Evolutionary conservation across 345 rosid species (phyloP), one percentile per base, ranked within the genome.

Genomic region (Nasturtium officinale): DNA sequence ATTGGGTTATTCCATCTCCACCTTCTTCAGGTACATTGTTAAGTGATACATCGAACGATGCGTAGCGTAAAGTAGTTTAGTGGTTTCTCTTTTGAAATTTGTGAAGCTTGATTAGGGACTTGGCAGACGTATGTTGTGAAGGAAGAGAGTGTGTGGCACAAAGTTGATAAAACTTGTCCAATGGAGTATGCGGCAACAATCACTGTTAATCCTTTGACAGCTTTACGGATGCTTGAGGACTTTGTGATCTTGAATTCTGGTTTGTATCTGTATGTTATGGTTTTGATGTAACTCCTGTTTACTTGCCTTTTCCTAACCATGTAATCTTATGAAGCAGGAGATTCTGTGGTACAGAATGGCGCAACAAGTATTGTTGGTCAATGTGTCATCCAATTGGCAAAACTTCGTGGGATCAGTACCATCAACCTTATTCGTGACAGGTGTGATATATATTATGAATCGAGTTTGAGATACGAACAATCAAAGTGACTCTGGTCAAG

Each of bases 311-410:
- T 35, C 48, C 54, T 82, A 16, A 70, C 74, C 26, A 48, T 54
- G 32, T 61, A 37, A 67, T 76, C 29, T 38, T 62, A 45, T 68
- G 54, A 28, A 71, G 29, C 89, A 86, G 93, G 97, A 58, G 91
- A 89, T 67, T 80, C 90, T 56, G 73, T 94, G 23, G 96, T 89
- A 71, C 97, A 94, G 89, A 94, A 91, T 79, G 99, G 96, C 32
- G 89, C 96, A 67, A 88, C 96, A 35, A 91, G 93, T 79, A 87
- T 88, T 5, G 96, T 91, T 38, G 96, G 99, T 58, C 97, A 84
- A 74, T 91, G 99, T 79, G 75, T 88, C 35, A 86, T 89, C 72
- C 99, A 91, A 83, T 83, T 94, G 76, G 98, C 96, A 5, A 76
- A 66, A 71, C 77, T 77, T 20, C 86, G 85, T 55, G 83, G 95